Conservation (phyloP, 2,329 filamentous ascomycete genomes). For the Blastomyces silverae region DNA sequence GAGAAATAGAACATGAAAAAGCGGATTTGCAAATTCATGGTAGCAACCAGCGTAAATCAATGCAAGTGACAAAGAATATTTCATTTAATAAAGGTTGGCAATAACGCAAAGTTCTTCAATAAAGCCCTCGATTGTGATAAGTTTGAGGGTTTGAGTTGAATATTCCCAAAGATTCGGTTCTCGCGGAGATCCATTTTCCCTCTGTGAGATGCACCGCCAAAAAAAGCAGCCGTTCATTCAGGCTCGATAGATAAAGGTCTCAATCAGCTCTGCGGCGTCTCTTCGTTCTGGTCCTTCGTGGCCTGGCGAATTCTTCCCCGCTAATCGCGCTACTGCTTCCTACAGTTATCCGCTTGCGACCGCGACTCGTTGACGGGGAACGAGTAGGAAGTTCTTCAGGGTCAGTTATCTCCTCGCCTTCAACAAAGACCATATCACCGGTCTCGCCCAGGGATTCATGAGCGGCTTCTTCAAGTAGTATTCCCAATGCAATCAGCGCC, state of each 20-base stretch:
- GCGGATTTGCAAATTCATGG: background rate
- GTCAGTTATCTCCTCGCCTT: conserved; percentile 36
- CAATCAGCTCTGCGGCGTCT: background rate
- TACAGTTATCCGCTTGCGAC: conserved; percentile 24
- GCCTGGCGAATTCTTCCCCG: conserved; percentile 6
- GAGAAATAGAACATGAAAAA: background rate
- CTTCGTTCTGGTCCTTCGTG: conserved; percentile 6
- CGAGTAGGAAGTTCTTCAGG: conserved; percentile 21
- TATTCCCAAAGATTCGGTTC: background rate
- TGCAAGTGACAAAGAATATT: conserved; percentile 6
- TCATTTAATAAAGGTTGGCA: background rate
- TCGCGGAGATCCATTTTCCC: background rate
- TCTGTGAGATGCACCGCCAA: background rate
- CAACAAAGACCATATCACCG: conserved; percentile 53
- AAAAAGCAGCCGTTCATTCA: background rate
- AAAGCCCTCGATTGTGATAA: background rate
- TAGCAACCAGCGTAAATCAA: background rate
- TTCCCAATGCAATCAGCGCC: conserved; percentile 54
- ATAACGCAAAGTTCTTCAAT: background rate
- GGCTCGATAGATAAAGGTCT: background rate
- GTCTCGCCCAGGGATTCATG: conserved; percentile 49
- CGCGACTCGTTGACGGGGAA: conserved; percentile 14
- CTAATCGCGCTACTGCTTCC: conserved; percentile 13
- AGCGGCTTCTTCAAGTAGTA: conserved; percentile 54
- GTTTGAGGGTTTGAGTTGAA: background rate